phyloP scores from a whole-genome alignment of 805 yeast species.

The Scheffersomyces coipomensis region DNA sequence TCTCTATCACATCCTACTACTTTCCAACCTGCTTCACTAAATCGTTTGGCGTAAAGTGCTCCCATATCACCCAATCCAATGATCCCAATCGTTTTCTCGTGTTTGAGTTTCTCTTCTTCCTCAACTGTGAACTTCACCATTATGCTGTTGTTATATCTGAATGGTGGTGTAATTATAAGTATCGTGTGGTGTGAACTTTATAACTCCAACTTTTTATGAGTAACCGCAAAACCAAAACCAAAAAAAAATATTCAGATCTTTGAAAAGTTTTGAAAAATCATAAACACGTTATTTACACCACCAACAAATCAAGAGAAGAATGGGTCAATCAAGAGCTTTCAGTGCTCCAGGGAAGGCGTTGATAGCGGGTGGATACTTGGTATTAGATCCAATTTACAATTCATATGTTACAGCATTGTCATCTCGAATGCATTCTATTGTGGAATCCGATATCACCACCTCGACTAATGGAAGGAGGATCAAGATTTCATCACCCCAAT shows the following conservation, averaged over 20 bases:
- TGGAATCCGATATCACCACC: slow-evolving; percentile 5
- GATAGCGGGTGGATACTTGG: slow-evolving; percentile 92
- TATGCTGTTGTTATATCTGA: not conserved
- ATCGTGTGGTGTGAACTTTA: too few species aligned
- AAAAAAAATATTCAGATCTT: not conserved
- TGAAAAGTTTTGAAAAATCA: not conserved
- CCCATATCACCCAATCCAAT: slow-evolving; percentile 99
- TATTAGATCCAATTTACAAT: slow-evolving; percentile 70
- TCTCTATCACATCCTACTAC: slow-evolving; percentile 88
- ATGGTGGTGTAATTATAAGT: too few species aligned
- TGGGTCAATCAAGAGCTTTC: slow-evolving; percentile 45
- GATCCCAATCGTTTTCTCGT: slow-evolving; percentile 69
- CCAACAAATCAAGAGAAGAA: too few species aligned
- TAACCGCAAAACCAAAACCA: too few species aligned
- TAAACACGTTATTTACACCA: too few species aligned
- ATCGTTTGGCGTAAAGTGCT: slow-evolving; percentile 72
- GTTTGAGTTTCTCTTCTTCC: slow-evolving; percentile 11
- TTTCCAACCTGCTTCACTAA: slow-evolving; percentile 81
- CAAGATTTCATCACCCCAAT: slow-evolving; percentile 72
- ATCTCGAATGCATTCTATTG: slow-evolving; percentile 81
- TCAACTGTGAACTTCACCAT: slow-evolving; percentile 5
- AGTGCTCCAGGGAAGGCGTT: slow-evolving; percentile 97
- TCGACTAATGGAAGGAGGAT: slow-evolving; percentile 22
- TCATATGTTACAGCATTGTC: slow-evolving; percentile 87
- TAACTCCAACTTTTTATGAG: too few species aligned